Percentiles rank a stretch among this genome's conserved stretches.
Conservation (phyloP, 2,329 filamentous ascomycete species). For the Ceratocystis eucalypticola region DNA sequence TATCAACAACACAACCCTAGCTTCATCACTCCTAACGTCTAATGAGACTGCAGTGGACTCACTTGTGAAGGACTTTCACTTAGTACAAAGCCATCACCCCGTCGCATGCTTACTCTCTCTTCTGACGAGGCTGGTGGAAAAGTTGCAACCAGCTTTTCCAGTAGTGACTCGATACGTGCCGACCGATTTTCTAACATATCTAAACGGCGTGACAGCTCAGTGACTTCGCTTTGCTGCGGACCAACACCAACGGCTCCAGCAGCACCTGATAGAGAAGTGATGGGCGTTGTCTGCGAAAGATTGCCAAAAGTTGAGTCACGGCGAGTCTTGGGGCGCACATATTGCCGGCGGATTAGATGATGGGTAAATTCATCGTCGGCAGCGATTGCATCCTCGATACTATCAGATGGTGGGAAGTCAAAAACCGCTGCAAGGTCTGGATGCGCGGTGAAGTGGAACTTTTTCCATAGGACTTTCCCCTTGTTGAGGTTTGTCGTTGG, state of each 20-base stretch:
- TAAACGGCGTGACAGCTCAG: slow-evolving; percentile 33
- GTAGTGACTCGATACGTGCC: slow-evolving; percentile 35
- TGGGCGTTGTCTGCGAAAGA: slow-evolving; percentile 25
- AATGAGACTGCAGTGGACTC: not conserved
- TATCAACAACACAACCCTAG: not conserved
- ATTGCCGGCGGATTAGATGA: slow-evolving; percentile 45
- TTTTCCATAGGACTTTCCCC: slow-evolving; percentile 43
- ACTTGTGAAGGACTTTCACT: not conserved
- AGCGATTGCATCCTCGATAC: slow-evolving; percentile 42
- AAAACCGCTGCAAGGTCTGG: slow-evolving; percentile 62
- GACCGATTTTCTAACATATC: slow-evolving; percentile 38
- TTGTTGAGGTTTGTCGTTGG: slow-evolving; percentile 2
- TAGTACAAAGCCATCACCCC: not conserved
- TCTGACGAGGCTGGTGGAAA: not conserved
- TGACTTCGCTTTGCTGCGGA: slow-evolving; percentile 29
- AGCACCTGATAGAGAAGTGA: not conserved
- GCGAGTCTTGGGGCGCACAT: slow-evolving; percentile 34
- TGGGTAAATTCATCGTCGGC: slow-evolving; percentile 46
- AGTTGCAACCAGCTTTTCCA: slow-evolving; percentile 27
- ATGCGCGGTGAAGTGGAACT: slow-evolving; percentile 55
- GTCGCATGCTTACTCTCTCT: not conserved
- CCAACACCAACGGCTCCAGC: slow-evolving; percentile 21
- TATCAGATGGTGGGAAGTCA: slow-evolving; percentile 53
- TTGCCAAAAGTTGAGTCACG: slow-evolving; percentile 46
- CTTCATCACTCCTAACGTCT: not conserved